Base-by-base conservation (phyloP, 306 rosid species). In the Malus orientalis region DNA sequence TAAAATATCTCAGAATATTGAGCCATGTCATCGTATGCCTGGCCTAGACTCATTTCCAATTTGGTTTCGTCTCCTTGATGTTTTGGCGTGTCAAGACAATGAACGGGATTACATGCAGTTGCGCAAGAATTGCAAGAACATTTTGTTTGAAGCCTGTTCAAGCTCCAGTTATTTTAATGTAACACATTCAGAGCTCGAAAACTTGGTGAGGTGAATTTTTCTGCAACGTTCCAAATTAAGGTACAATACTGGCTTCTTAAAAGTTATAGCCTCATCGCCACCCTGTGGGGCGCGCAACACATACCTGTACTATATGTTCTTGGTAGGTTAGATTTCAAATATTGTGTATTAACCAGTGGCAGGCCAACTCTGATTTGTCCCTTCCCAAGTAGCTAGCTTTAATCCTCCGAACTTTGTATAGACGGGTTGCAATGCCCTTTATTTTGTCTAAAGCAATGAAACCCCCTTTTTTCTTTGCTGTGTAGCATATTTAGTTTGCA, bases 281-380 rank as follows among this genome's bases (percentile, higher is more conserved):
- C 54, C 68, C 38, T 83, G 36, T 63, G 66, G 80, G 78, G 78
- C 64, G 74, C 49, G 25, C 75, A 69, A 76, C 76, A 72, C 78
- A 80, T 79, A 75, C 63, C 29, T 83, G 85, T 87, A 86, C 85
- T 86, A 78, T 86, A 72, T 84, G 81, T 69, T 77, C 25, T 73
- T 63, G 18, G 62, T 79, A 83, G 86, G 73, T 70, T 74, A 62
- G 82, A 49, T 61, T 69, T 80, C 75, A 69, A 71, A 76, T 45
- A 16, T 79, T 74, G 82, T 82, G 89, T 74, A 69, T 79, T 72
- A 79, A 60, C 74, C 67, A 74, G 82, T 64, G 80, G 74, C 76
- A 70, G 73, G 59, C 75, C n/a, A 64, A 74, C 77, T 80, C 32
- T 73, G 53, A 16, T 51, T 73, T 16, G 62, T 47, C 81, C 63